phyloP scores from a whole-genome alignment of 805 yeast genomes.

The Ogataea ramenticola region DNA sequence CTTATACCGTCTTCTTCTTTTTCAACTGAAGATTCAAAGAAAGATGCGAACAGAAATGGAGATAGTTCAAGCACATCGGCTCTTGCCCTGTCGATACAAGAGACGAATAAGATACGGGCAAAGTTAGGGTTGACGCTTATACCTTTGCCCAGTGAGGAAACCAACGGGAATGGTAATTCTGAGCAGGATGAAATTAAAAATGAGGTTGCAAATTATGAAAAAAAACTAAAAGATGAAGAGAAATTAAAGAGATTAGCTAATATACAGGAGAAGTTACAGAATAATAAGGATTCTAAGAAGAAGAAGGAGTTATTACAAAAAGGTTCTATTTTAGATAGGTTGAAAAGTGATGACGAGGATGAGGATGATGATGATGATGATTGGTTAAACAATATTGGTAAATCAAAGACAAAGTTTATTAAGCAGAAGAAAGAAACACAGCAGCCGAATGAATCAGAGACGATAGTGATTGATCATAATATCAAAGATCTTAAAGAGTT shows the following conservation, averaged over 20 bases:
- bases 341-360: slow-evolving; percentile 20
- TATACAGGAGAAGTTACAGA: slow-evolving; percentile 8
- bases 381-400: slow-evolving; percentile 31
- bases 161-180: background rate
- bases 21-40: no score
- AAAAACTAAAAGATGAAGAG: slow-evolving; percentile 24
- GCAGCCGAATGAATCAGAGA: background rate
- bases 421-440: background rate
- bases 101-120: slow-evolving; percentile 39
- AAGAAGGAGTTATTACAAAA: slow-evolving; percentile 15
- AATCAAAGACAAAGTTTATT: slow-evolving; percentile 14
- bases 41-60: no score
- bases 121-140: slow-evolving; percentile 38
- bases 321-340: slow-evolving; percentile 20
- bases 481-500: slow-evolving; percentile 28
- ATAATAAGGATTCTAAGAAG: slow-evolving; percentile 12
- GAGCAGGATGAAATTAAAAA: slow-evolving; percentile 14
- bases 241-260: slow-evolving; percentile 22
- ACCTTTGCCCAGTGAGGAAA: slow-evolving; percentile 6
- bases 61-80: background rate
- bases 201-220: slow-evolving; percentile 30
- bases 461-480: slow-evolving; percentile 1
- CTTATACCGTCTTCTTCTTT: slow-evolving; percentile 6
- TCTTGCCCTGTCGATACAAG: slow-evolving; percentile 30
- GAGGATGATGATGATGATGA: slow-evolving; percentile 23